These are phyloP conservation scores for Chaetothyriales sp. DNA, from an alignment of 2,329 filamentous ascomycete genomes.

Conservation along the genomic window DNA sequence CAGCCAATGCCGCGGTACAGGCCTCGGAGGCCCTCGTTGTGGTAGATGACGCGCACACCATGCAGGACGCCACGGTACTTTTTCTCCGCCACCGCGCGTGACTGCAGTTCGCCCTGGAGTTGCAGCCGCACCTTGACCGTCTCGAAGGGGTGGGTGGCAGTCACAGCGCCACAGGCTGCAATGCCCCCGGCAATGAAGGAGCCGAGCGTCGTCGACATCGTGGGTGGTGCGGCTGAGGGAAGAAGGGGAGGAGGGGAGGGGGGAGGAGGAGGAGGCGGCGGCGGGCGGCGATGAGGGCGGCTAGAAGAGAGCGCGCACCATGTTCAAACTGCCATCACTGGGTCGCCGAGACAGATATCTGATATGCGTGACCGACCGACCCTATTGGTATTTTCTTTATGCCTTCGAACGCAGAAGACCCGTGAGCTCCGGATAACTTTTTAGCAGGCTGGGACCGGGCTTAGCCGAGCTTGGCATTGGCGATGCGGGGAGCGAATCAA, in stretches of 20 bases:
- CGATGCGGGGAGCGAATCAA: no score
- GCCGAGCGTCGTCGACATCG: conserved; percentile 28
- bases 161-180: conserved; percentile 92
- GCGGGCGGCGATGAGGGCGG: no score
- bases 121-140: conserved; percentile 99
- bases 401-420: no score
- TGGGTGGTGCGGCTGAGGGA: background rate
- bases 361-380: no score
- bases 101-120: conserved; percentile 85
- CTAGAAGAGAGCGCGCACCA: no score
- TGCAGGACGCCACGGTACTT: conserved; percentile 86
- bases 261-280: background rate
- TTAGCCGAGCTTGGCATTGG: no score
- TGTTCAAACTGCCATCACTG: no score
- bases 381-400: no score
- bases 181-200: conserved; percentile 93
- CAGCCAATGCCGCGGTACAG: conserved; percentile 80
- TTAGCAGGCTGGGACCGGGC: no score
- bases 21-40: conserved; percentile 74
- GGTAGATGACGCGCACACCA: conserved; percentile 74
- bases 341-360: no score
- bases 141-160: conserved; percentile 94
- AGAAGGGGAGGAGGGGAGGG: no score
- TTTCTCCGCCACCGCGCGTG: conserved; percentile 68
- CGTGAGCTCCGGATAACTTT: no score